Evolutionary conservation across 2,329 filamentous ascomycete genomes (phyloP).

Genomic region (Byssothecium circinans): DNA sequence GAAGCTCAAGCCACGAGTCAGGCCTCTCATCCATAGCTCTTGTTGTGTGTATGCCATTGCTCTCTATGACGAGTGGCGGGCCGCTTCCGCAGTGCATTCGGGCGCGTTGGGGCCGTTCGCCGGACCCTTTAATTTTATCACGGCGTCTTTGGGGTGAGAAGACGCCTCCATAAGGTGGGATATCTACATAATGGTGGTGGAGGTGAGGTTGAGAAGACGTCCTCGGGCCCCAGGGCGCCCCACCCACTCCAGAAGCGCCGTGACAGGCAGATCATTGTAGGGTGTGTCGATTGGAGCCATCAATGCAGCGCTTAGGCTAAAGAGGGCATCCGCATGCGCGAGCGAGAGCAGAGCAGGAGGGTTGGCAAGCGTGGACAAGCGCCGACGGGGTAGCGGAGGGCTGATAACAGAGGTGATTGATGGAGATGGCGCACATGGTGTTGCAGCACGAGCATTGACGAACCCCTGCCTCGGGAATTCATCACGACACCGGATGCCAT

Average conservation of each 20-base stretch:
- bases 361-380: constrained; percentile 2
- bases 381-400: constrained; percentile 9
- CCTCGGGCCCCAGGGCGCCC: constrained; percentile 17
- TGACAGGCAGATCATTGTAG: constrained; percentile 21
- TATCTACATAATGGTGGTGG: constrained; percentile 28
- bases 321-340: constrained; percentile 11
- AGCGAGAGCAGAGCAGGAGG: constrained; percentile 9
- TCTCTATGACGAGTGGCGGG: constrained; percentile 9
- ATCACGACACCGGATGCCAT: constrained; percentile 32
- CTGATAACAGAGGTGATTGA: constrained; percentile 9
- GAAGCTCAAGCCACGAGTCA: constrained; percentile 40
- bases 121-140: constrained; percentile 39
- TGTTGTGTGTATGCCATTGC: constrained; percentile 23
- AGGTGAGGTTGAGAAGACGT: constrained; percentile 29
- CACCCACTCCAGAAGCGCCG: constrained; percentile 22
- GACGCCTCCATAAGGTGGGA: constrained; percentile 15
- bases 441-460: constrained; percentile 34
- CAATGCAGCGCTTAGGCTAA: constrained; percentile 31
- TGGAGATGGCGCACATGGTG: constrained; percentile 29
- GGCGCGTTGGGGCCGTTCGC: constrained; percentile 17
- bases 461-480: constrained; percentile 26
- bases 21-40: constrained; percentile 29
- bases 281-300: constrained; percentile 19
- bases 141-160: constrained; percentile 16
- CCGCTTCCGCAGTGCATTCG: constrained; percentile 14